Conservation (phyloP, 768 basidiomycete species). For the Coprinopsis marcescibilis region DNA sequence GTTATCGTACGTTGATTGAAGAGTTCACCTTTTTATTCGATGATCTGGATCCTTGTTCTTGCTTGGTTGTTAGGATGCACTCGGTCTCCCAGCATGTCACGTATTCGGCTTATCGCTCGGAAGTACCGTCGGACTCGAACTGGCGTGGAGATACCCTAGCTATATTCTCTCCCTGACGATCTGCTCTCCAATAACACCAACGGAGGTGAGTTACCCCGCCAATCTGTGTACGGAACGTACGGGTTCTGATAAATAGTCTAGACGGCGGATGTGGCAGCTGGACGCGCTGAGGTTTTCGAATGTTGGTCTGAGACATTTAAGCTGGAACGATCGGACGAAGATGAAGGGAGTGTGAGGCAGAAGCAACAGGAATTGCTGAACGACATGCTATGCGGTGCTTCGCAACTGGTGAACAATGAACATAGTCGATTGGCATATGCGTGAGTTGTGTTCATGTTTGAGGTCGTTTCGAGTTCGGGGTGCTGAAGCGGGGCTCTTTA, state of each 20-base stretch:
- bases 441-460: slow-evolving; percentile 11
- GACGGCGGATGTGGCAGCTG: slow-evolving; percentile 23
- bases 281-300: slow-evolving; percentile 22
- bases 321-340: slow-evolving; percentile 6
- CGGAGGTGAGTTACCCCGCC: slow-evolving; percentile 23
- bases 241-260: slow-evolving; percentile 5
- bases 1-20: slow-evolving; percentile 32
- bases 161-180: slow-evolving; percentile 27
- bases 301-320: slow-evolving; percentile 19
- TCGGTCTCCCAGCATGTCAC: slow-evolving; percentile 29
- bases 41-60: background rate
- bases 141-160: slow-evolving; percentile 27
- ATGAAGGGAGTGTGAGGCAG: slow-evolving; percentile 7
- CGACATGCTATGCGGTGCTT: slow-evolving; percentile 18
- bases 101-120: slow-evolving; percentile 32
- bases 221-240: too few species aligned
- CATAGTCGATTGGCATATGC: slow-evolving; percentile 11
- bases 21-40: background rate
- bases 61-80: slow-evolving; percentile 20
- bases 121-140: slow-evolving; percentile 25
- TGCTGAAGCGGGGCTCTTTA: background rate
- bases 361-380: slow-evolving; percentile 9
- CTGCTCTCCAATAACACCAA: slow-evolving; percentile 29
- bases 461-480: too few species aligned
- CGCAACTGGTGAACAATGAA: slow-evolving; percentile 20